Base-by-base conservation (phyloP, 768 basidiomycete species). In the Lentinula boryana region DNA sequence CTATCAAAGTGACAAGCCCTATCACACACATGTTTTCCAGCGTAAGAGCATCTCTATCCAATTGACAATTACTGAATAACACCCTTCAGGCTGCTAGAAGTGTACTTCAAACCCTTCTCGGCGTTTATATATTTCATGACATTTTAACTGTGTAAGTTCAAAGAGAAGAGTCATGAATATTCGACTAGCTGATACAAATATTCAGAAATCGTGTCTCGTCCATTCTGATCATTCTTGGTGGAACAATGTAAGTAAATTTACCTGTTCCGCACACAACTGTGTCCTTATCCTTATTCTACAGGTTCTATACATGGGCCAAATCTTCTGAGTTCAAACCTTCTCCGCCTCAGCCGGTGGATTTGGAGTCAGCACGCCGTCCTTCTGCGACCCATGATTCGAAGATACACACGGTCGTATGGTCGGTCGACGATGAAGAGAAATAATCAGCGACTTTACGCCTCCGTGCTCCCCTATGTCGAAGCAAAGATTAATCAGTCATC, bases 21-120 rank as follows among this genome's bases (percentile, higher is more conserved):
- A 81, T 93, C 58, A 91, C 89, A 1, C 91, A 92, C 70, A 93
- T 91, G 89, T 89, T 93, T 73, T 86, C 86, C 15, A 87, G 81
- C 64, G 88, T 89, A 66, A 69, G 86, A 78, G 10, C 54, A n/a
- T 41, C 65, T 50, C 61, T 36, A 54, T 40, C 48, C 36, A 27
- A 38, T 38, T 8, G 13, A 38, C 9, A 38, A 38, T 38, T 5
- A 8, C 13, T 38, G 36, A 38, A 8, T 3, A n/a, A 48, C 18
- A 62, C 59, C 40, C 32, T 56, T 51, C 63, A 89, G 91, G 88
- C 91, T 32, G 88, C 88, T 7, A 80, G 89, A 60, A 90, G 90
- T 6, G 93, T 93, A 18, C 75, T 95, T 23, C 93, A 95, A 70
- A 93, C 91, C 15, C 74, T 91, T 40, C 74, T 93, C 23, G 91